A percentile compares a stretch with the other conserved stretches of the same genome.
Conservation (phyloP, 495 filamentous ascomycete species). For the Talaromyces liani region DNA sequence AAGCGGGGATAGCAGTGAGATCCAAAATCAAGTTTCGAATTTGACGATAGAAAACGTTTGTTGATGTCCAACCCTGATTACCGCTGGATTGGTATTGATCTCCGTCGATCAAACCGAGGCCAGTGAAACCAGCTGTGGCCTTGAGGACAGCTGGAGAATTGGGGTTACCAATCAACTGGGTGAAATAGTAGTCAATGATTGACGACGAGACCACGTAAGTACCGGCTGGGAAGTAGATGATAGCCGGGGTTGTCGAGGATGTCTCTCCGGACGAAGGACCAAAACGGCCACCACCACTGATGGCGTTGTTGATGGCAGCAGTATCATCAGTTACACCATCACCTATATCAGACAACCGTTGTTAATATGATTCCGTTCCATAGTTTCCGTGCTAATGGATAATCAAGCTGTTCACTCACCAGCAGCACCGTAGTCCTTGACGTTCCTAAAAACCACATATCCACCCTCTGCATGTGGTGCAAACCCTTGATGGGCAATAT, state of each 20-base stretch:
- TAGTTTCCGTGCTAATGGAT: not conserved
- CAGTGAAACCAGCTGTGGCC: conserved; percentile 55
- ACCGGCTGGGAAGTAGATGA: conserved; percentile 59
- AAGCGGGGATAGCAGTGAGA: conserved; percentile 52
- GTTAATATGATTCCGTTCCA: not conserved
- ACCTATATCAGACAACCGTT: conserved; percentile 12
- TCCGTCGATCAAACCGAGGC: conserved; percentile 62
- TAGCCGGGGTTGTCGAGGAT: conserved; percentile 48
- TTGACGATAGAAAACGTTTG: conserved; percentile 73
- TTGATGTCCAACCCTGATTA: conserved; percentile 45
- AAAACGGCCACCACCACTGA: conserved; percentile 45
- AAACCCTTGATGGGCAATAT: conserved; percentile 52
- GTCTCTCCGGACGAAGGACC: conserved; percentile 35
- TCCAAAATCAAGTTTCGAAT: conserved; percentile 74
- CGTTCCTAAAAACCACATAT: conserved; percentile 51
- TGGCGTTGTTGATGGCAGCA: conserved; percentile 54
- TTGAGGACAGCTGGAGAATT: conserved; percentile 56
- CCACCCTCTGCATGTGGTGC: conserved; percentile 33
- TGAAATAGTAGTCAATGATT: conserved; percentile 55
- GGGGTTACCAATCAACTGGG: conserved; percentile 62
- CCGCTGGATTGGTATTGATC: conserved; percentile 46
- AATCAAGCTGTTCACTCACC: conserved; percentile 25
- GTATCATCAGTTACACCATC: conserved; percentile 65
- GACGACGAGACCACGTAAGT: conserved; percentile 52
- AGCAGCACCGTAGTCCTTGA: conserved; percentile 50